Conservation (phyloP, 2,329 filamentous ascomycete genomes). For the Reticulascus tulasneorum region DNA sequence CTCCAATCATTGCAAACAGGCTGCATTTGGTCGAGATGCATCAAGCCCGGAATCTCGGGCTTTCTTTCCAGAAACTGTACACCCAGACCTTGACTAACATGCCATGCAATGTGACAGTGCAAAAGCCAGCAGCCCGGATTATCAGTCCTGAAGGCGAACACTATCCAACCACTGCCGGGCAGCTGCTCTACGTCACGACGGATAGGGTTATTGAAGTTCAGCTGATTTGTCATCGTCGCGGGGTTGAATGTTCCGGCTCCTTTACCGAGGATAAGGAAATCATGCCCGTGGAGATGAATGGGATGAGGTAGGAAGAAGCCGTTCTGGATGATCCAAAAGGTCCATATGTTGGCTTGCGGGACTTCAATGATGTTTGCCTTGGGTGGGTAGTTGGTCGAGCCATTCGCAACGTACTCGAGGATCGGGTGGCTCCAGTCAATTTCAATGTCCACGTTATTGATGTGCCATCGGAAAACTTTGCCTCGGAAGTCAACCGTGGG, state of each 20-base stretch:
- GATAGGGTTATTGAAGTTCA: slow-evolving; percentile 37
- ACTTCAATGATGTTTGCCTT: slow-evolving; percentile 10
- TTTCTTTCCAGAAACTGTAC: slow-evolving; percentile 45
- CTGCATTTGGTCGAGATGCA: slow-evolving; percentile 5
- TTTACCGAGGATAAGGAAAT: slow-evolving; percentile 40
- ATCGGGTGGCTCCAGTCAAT: slow-evolving; percentile 37
- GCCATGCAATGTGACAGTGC: slow-evolving; percentile 48
- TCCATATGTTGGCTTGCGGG: slow-evolving; percentile 9
- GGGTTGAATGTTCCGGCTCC: slow-evolving; percentile 21
- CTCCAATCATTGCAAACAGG: slow-evolving; percentile 5
- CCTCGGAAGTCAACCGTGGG: slow-evolving; percentile 14
- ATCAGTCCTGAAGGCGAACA: slow-evolving; percentile 43
- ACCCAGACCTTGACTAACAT: slow-evolving; percentile 42
- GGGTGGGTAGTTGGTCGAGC: slow-evolving; percentile 3
- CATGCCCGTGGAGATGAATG: slow-evolving; percentile 34
- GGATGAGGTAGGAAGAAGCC: no score
- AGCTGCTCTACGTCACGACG: slow-evolving; percentile 43
- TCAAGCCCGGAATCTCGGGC: slow-evolving; percentile 8
- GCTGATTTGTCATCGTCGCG: slow-evolving; percentile 26
- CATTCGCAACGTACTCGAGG: slow-evolving; percentile 20
- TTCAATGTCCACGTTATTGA: slow-evolving; percentile 28
- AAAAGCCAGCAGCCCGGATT: slow-evolving; percentile 46
- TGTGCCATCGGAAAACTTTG: slow-evolving; percentile 25
- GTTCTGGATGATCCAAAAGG: slow-evolving; percentile 14
- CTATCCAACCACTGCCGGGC: slow-evolving; percentile 37